Percentiles rank a stretch among this genome's conserved stretches.
phyloP scores from a whole-genome alignment of 2,329 filamentous ascomycete species.

The Penicillium sp. region DNA sequence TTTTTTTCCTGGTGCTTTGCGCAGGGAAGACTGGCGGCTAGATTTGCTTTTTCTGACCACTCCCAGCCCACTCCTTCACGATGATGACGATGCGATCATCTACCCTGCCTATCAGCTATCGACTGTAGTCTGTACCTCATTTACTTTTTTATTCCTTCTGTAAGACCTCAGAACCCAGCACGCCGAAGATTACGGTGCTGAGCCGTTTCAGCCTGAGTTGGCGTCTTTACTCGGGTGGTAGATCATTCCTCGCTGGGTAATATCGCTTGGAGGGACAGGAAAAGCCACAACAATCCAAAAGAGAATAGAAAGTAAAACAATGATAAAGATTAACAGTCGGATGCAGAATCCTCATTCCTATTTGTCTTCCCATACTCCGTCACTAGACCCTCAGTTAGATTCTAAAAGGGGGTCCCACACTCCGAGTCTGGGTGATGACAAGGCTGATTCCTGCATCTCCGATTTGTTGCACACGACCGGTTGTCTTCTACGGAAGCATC shows the following conservation, averaged over 20 bases:
- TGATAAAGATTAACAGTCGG: background rate
- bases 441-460: slow-evolving; percentile 6
- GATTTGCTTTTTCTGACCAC: background rate
- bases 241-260: background rate
- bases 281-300: background rate
- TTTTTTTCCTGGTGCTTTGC: slow-evolving; percentile 1
- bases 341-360: background rate
- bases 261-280: background rate
- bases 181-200: background rate
- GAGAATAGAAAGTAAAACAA: background rate
- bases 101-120: background rate
- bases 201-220: background rate
- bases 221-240: background rate
- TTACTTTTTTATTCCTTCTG: background rate
- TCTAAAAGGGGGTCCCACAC: background rate
- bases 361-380: background rate
- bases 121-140: too few relatives aligned
- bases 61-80: background rate
- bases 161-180: background rate
- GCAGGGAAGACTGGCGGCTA: background rate
- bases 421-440: background rate
- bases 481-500: background rate
- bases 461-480: slow-evolving; percentile 3
- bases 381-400: background rate
- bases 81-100: background rate